phyloP scores from a whole-genome alignment of 1,284 basidiomycete species.

The Irpex lacteus region DNA sequence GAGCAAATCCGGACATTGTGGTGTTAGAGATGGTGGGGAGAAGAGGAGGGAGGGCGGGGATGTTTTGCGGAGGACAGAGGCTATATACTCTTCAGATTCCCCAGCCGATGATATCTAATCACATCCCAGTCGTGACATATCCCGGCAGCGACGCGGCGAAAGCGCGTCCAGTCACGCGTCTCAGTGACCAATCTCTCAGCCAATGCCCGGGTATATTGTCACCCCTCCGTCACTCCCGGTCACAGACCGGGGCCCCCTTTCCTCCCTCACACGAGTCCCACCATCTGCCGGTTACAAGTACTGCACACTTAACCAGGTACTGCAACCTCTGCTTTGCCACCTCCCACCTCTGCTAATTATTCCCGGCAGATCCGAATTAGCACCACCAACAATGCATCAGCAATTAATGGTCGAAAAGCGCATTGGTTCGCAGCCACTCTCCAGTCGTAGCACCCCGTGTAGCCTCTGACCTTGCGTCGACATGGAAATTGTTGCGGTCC shows the following conservation, averaged over 20 bases:
- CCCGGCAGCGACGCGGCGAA: neutral
- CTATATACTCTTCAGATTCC: constrained; percentile 20
- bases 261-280: constrained; percentile 3
- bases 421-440: constrained; percentile 41
- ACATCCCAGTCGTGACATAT: neutral
- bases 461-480: constrained; percentile 14
- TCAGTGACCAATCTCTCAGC: neutral
- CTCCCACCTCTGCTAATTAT: constrained; percentile 4
- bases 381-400: constrained; percentile 54
- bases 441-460: neutral
- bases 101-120: constrained; percentile 19
- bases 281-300: constrained; percentile 1
- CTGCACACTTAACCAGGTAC: neutral
- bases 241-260: constrained; percentile 1
- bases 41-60: constrained; percentile 14
- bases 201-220: neutral
- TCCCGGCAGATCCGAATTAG: neutral
- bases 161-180: constrained; percentile 10
- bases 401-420: constrained; percentile 67
- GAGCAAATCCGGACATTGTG: constrained; percentile 44
- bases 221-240: neutral
- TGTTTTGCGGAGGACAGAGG: constrained; percentile 11
- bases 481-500: constrained; percentile 12
- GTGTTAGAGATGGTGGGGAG: constrained; percentile 22
- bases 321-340: neutral